These are phyloP conservation scores for Triticum urartu DNA, from an alignment of 176 grass and related monocot genomes.

Conservation along the genomic window DNA sequence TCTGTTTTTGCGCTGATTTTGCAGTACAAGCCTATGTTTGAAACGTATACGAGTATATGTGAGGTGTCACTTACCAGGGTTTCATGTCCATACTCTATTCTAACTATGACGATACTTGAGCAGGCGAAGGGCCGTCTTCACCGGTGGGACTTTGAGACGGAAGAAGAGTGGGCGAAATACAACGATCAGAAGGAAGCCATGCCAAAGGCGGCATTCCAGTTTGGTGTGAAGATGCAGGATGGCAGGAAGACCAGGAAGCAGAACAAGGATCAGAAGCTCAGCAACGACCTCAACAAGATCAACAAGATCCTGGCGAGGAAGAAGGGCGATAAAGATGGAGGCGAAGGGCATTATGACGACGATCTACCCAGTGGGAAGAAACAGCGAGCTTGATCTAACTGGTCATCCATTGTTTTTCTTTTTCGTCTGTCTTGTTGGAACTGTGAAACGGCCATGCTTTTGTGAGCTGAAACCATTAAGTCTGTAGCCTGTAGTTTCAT, in stretches of 20 bases:
- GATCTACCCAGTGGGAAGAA: constrained; percentile 73
- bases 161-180: constrained; percentile 97
- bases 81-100: not conserved
- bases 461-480: not conserved
- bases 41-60: not conserved
- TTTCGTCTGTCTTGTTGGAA: not conserved
- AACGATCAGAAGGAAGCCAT: constrained; percentile 96
- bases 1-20: not conserved
- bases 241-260: constrained; percentile 94
- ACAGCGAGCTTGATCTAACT: constrained; percentile 50
- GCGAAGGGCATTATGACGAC: constrained; percentile 54
- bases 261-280: constrained; percentile 98
- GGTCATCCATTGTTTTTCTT: not conserved
- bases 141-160: constrained; percentile 96
- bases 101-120: not conserved
- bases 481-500: not conserved
- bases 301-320: constrained; percentile 94
- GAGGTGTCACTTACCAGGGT: not conserved
- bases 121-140: constrained; percentile 98
- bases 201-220: constrained; percentile 98
- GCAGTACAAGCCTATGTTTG: not conserved
- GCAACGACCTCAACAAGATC: constrained; percentile 93
- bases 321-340: constrained; percentile 71
- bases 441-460: not conserved
- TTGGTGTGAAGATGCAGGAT: constrained; percentile 98